Evolutionary conservation across 2,329 filamentous ascomycete genomes (phyloP).

Genomic region (Huntiella decipiens): DNA sequence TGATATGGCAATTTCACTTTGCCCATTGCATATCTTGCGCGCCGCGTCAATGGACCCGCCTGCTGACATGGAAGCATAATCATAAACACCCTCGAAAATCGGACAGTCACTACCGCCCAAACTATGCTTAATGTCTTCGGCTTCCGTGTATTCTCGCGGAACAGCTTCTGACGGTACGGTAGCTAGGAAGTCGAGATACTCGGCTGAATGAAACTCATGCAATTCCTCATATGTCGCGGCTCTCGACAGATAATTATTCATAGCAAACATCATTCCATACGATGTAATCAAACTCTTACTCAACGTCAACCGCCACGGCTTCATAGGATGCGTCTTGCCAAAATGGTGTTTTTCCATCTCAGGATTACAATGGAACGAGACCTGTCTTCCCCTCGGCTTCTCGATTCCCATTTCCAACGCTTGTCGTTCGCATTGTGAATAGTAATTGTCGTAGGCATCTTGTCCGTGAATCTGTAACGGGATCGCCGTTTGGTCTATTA

Average conservation of each 20-base stretch:
- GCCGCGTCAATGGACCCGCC: slow-evolving; percentile 83
- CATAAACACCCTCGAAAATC: slow-evolving; percentile 85
- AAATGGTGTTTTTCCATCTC: slow-evolving; percentile 95
- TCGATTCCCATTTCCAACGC: slow-evolving; percentile 50
- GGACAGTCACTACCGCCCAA: slow-evolving; percentile 85
- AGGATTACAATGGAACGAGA: slow-evolving; percentile 91
- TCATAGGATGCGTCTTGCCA: slow-evolving; percentile 94
- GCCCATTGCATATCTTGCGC: slow-evolving; percentile 64
- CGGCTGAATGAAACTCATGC: slow-evolving; percentile 64
- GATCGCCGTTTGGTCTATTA: slow-evolving; percentile 32
- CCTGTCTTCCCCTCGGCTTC: slow-evolving; percentile 66
- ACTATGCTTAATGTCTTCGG: slow-evolving; percentile 57
- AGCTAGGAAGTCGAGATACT: slow-evolving; percentile 79
- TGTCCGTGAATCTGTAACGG: slow-evolving; percentile 32
- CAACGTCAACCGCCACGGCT: slow-evolving; percentile 88
- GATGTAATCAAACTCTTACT: slow-evolving; percentile 89
- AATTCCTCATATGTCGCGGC: slow-evolving; percentile 77
- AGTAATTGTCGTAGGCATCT: slow-evolving; percentile 36
- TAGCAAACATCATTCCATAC: slow-evolving; percentile 89
- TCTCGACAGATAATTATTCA: slow-evolving; percentile 81
- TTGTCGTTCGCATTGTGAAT: slow-evolving; percentile 36
- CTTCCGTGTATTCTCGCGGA: slow-evolving; percentile 44
- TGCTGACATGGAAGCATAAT: slow-evolving; percentile 86
- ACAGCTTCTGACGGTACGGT: slow-evolving; percentile 47
- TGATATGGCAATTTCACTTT: slow-evolving; percentile 90